These are phyloP conservation scores for Colletotrichum lindemuthianum DNA, from an alignment of 2,329 filamentous ascomycete species.

Conservation along the genomic window DNA sequence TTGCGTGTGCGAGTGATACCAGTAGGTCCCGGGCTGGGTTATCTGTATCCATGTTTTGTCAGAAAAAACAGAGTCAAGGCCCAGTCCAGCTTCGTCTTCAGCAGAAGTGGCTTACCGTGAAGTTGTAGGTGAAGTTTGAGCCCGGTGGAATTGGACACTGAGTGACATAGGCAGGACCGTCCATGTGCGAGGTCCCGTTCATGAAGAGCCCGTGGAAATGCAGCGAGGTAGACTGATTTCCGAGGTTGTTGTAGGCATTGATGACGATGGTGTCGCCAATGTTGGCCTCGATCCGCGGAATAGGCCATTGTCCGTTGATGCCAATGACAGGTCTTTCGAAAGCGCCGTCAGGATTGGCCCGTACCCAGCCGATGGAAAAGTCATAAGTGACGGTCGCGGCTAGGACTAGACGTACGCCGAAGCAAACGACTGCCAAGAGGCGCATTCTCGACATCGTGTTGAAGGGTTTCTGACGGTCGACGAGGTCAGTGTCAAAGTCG, in stretches of 20 bases:
- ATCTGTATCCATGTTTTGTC: slow-evolving; percentile 49
- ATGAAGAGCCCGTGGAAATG: slow-evolving; percentile 79
- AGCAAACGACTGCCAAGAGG: neutral
- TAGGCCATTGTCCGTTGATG: slow-evolving; percentile 81
- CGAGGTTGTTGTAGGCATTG: slow-evolving; percentile 67
- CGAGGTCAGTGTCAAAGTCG: too few species aligned
- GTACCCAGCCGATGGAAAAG: slow-evolving; percentile 78
- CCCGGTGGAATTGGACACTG: slow-evolving; percentile 76
- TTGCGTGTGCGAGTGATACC: slow-evolving; percentile 78
- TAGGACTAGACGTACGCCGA: neutral
- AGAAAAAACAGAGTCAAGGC: too few species aligned
- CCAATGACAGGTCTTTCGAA: slow-evolving; percentile 75
- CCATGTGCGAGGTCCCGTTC: slow-evolving; percentile 75
- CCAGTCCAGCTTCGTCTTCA: neutral
- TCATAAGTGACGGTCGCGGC: slow-evolving; percentile 64
- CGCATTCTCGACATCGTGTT: neutral
- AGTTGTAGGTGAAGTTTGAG: slow-evolving; percentile 74
- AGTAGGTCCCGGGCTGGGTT: slow-evolving; percentile 78
- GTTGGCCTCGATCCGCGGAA: slow-evolving; percentile 71
- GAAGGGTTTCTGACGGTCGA: too few species aligned
- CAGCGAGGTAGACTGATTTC: slow-evolving; percentile 70
- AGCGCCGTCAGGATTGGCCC: slow-evolving; percentile 75
- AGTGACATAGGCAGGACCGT: slow-evolving; percentile 72
- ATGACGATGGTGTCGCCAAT: slow-evolving; percentile 71
- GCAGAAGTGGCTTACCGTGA: slow-evolving; percentile 59